Evolutionary conservation across 495 filamentous ascomycete genomes (phyloP).

Genomic region (Aeminium ludgeri): DNA sequence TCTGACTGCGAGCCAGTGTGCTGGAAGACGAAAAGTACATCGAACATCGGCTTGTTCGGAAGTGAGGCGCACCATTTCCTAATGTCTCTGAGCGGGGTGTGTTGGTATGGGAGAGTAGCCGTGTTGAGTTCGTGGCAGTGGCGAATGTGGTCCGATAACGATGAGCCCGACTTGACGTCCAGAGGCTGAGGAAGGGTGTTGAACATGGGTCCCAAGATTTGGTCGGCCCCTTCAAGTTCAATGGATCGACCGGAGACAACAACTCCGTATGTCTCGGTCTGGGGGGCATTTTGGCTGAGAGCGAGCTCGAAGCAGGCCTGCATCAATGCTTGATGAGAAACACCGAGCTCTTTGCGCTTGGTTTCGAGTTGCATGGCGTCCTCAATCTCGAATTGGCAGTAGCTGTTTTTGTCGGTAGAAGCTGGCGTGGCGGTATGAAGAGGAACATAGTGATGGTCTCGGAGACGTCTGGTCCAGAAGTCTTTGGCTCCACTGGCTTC

Average conservation of each 20-base stretch:
- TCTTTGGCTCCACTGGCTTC: conserved; percentile 33
- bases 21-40: conserved; percentile 76
- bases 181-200: conserved; percentile 67
- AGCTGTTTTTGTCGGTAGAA: not conserved
- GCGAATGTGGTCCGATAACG: conserved; percentile 34
- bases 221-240: conserved; percentile 45
- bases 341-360: conserved; percentile 37
- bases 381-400: not conserved
- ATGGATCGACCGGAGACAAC: conserved; percentile 57
- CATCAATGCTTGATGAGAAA: conserved; percentile 59
- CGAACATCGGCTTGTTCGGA: conserved; percentile 47
- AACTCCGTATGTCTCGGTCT: conserved; percentile 38
- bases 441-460: conserved; percentile 2
- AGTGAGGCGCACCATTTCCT: conserved; percentile 47
- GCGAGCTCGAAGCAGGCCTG: conserved; percentile 52
- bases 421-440: not conserved
- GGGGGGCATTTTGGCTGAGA: conserved; percentile 28
- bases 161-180: conserved; percentile 28
- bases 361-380: conserved; percentile 20
- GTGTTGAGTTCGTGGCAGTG: conserved; percentile 46
- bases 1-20: conserved; percentile 24
- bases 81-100: conserved; percentile 54
- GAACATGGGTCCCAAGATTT: conserved; percentile 69
- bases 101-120: conserved; percentile 43
- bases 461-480: conserved; percentile 53